phyloP scores from a whole-genome alignment of 2,329 filamentous ascomycete species.

The Seiridium unicorne region DNA sequence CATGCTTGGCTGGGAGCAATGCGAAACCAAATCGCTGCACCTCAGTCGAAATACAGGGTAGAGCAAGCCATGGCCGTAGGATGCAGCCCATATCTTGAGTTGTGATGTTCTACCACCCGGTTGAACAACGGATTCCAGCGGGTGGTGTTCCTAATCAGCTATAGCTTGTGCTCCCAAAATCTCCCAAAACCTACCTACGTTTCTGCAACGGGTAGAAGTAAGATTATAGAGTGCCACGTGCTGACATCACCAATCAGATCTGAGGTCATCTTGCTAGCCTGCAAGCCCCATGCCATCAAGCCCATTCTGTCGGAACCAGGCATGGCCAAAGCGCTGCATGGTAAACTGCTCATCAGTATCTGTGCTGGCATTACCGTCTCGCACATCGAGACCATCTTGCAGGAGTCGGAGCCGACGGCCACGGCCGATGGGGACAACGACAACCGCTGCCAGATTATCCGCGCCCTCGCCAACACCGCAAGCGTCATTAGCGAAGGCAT shows the following conservation, averaged over 20 bases:
- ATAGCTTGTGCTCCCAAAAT: too few species aligned
- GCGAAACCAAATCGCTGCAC: too few species aligned
- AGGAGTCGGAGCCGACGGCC: slow-evolving; percentile 48
- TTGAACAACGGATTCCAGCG: too few species aligned
- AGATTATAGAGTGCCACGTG: neutral
- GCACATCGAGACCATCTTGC: slow-evolving; percentile 65
- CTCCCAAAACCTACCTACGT: too few species aligned
- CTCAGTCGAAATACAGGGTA: too few species aligned
- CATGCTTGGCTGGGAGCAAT: too few species aligned
- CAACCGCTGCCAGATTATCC: slow-evolving; percentile 61
- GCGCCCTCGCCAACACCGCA: slow-evolving; percentile 85
- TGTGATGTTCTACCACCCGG: too few species aligned
- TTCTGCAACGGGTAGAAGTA: too few species aligned
- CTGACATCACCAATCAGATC: slow-evolving; percentile 45
- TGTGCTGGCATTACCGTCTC: slow-evolving; percentile 72
- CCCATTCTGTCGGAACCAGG: slow-evolving; percentile 66
- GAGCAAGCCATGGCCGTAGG: too few species aligned
- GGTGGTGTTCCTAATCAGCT: too few species aligned
- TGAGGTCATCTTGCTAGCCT: slow-evolving; percentile 74
- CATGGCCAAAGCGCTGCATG: slow-evolving; percentile 69
- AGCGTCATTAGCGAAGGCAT: slow-evolving; percentile 76
- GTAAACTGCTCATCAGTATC: slow-evolving; percentile 81
- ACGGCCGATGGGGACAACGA: slow-evolving; percentile 23
- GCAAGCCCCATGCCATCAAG: slow-evolving; percentile 75
- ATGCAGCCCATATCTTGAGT: too few species aligned